Percentiles rank a stretch among this genome's conserved stretches.
These are phyloP conservation scores for Termitomyces sp. DNA, from an alignment of 768 basidiomycete genomes.

Conservation along the genomic window DNA sequence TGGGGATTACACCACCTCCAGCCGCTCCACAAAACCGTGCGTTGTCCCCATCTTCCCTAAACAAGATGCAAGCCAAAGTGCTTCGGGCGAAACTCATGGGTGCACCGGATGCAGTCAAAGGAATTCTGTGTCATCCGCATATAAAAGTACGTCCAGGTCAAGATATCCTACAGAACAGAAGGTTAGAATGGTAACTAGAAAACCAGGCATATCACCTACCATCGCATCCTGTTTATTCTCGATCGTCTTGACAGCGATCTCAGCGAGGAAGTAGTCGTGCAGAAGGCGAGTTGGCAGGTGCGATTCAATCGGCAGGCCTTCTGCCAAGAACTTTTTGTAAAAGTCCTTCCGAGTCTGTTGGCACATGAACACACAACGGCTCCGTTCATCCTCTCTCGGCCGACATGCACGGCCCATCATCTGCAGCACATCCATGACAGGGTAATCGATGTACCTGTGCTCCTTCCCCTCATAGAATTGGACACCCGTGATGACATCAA, in stretches of 20 bases:
- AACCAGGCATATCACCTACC: constrained; percentile 33
- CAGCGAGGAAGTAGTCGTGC: constrained; percentile 97
- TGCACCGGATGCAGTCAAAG: constrained; percentile 61
- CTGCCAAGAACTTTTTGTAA: constrained; percentile 96
- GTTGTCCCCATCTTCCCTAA: constrained; percentile 74
- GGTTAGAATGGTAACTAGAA: neutral
- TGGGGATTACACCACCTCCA: constrained; percentile 46
- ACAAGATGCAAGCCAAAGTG: constrained; percentile 90
- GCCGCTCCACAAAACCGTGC: constrained; percentile 31
- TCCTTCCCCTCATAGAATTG: constrained; percentile 96
- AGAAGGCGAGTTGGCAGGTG: constrained; percentile 85
- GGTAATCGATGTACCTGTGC: constrained; percentile 96
- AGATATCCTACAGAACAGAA: constrained; percentile 59
- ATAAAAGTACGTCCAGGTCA: constrained; percentile 99
- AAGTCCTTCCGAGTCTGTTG: constrained; percentile 98
- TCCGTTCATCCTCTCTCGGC: constrained; percentile 80
- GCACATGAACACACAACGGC: constrained; percentile 94
- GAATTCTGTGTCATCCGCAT: constrained; percentile 97
- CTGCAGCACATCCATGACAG: constrained; percentile 96
- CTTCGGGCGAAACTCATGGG: constrained; percentile 86
- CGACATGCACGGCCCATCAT: constrained; percentile 99
- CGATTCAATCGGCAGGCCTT: constrained; percentile 95
- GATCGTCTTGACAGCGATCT: constrained; percentile 97
- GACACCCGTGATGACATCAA: constrained; percentile 99
- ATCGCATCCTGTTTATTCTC: constrained; percentile 99